Evolutionary conservation across 768 basidiomycete species (phyloP).

Genomic region (Hericium alpestre): DNA sequence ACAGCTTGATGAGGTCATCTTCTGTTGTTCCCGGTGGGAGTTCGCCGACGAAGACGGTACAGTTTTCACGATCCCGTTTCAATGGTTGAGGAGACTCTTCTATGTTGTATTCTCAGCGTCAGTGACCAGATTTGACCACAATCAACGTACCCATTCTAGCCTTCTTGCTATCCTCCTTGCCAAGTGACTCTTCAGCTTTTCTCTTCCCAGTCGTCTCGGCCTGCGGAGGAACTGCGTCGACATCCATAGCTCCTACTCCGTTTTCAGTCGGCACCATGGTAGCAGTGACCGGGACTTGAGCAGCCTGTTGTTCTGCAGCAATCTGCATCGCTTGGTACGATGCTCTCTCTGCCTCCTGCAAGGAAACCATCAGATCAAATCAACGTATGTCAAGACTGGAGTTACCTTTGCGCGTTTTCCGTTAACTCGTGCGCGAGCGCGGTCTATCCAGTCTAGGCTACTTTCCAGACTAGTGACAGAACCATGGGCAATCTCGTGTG

Average conservation of each 20-base stretch:
- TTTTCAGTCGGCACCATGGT: conserved; percentile 5
- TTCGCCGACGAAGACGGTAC: conserved; percentile 79
- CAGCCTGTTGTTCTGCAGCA: conserved; percentile 29
- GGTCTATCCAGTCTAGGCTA: conserved; percentile 53
- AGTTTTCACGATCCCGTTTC: conserved; percentile 91
- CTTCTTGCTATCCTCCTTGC: conserved; percentile 43
- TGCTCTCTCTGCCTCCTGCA: conserved; percentile 53
- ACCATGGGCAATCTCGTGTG: conserved; percentile 83
- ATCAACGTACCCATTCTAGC: conserved; percentile 42
- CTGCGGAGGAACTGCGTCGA: conserved; percentile 26
- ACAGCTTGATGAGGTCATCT: conserved; percentile 58
- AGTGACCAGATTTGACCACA: neutral
- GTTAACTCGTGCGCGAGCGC: conserved; percentile 54
- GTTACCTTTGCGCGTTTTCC: conserved; percentile 52
- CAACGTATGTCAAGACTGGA: neutral
- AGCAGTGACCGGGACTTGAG: conserved; percentile 22
- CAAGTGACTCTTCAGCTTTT: conserved; percentile 42
- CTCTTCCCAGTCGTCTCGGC: conserved; percentile 46
- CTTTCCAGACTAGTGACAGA: conserved; percentile 53
- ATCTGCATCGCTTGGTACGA: conserved; percentile 40
- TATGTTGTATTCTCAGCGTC: conserved; percentile 13
- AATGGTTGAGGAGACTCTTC: conserved; percentile 37
- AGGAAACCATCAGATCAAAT: neutral
- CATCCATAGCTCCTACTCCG: conserved; percentile 23
- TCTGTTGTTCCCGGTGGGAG: conserved; percentile 48